Evolutionary conservation across 148 eudicot species (phyloP), one percentile per base, ranked within the genome.

Genomic region (Drosera capensis): DNA sequence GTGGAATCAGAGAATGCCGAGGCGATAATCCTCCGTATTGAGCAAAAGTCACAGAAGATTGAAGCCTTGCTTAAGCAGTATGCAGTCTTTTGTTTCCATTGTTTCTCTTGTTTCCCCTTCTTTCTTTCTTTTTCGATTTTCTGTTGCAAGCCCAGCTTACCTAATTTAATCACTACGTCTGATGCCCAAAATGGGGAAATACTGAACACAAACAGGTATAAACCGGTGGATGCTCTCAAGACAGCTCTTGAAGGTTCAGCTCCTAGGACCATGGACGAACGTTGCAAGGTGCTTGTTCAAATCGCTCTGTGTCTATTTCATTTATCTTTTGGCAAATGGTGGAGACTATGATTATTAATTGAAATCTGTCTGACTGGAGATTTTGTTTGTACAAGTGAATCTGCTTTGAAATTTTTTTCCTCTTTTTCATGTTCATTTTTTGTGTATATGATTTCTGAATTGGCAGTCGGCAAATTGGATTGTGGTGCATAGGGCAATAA

Each of bases 381-480:
- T 4, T 2, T 0, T 5, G 1, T n/a, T n/a, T n/a, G n/a, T n/a
- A 34, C 13, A 2, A 5, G 42, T 14, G 45, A 34, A 29, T 37
- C 23, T 16, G 46, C 17, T 34, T 45, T 20, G 24, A 5, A 38
- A 22, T 12, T 23, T 43, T 18, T 20, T 16, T 45, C 40, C 16
- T 45, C 17, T 15, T 14, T n/a, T 8, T 23, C n/a, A 6, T 30
- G 2, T 42, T 38, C 8, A 23, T 46, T 46, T 48, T 19, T 35
- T 14, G 7, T 21, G n/a, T n/a, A n/a, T n/a, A n/a, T 48, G 49
- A 34, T 14, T 55, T 59, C 25, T 62, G 49, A n/a, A n/a, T n/a
- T n/a, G 35, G 59, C 51, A 88, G 96, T 83, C 96, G 50, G 96
- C 96, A 8, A 83, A 88, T 61, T 88, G 96, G 96, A 56, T 83